A percentile compares a stretch with the other conserved stretches of the same genome.
Evolutionary conservation across 1,284 basidiomycete species (phyloP).

Genomic region (Moesziomyces parantarcticus): DNA sequence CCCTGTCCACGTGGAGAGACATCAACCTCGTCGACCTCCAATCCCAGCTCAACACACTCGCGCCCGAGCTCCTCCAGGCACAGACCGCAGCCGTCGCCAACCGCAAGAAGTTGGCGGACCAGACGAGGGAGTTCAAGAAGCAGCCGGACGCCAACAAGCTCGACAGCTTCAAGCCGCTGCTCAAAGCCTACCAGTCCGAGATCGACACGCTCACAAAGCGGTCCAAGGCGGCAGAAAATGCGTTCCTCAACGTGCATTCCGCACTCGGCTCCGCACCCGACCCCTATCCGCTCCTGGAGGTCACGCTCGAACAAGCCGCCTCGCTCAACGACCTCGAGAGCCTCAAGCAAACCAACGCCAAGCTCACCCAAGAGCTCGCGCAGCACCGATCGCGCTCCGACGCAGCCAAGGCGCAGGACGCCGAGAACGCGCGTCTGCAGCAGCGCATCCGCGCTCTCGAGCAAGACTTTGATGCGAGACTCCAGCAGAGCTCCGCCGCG

Average conservation of each 20-base stretch:
- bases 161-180: slow-evolving; percentile 59
- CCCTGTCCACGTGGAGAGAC: slow-evolving; percentile 54
- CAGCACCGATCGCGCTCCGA: slow-evolving; percentile 13
- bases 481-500: slow-evolving; percentile 83
- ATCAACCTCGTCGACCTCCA: slow-evolving; percentile 49
- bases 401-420: slow-evolving; percentile 75
- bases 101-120: slow-evolving; percentile 62
- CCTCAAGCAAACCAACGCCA: slow-evolving; percentile 31
- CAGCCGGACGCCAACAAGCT: slow-evolving; percentile 52
- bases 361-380: slow-evolving; percentile 30
- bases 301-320: slow-evolving; percentile 75
- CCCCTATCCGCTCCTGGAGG: slow-evolving; percentile 93
- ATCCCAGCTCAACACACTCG: slow-evolving; percentile 33
- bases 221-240: slow-evolving; percentile 88
- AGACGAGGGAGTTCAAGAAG: slow-evolving; percentile 64
- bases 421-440: slow-evolving; percentile 85
- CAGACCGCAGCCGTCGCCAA: slow-evolving; percentile 58
- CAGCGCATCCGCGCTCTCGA: slow-evolving; percentile 62
- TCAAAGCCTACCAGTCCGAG: slow-evolving; percentile 82
- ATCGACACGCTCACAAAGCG: slow-evolving; percentile 94
- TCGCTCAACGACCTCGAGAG: slow-evolving; percentile 44
- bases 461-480: slow-evolving; percentile 85
- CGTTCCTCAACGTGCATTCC: slow-evolving; percentile 80
- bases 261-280: slow-evolving; percentile 88
- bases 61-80: slow-evolving; percentile 36